These are phyloP conservation scores for Macrolepiota fuliginosa DNA, from an alignment of 768 basidiomycete genomes.

Conservation along the genomic window DNA sequence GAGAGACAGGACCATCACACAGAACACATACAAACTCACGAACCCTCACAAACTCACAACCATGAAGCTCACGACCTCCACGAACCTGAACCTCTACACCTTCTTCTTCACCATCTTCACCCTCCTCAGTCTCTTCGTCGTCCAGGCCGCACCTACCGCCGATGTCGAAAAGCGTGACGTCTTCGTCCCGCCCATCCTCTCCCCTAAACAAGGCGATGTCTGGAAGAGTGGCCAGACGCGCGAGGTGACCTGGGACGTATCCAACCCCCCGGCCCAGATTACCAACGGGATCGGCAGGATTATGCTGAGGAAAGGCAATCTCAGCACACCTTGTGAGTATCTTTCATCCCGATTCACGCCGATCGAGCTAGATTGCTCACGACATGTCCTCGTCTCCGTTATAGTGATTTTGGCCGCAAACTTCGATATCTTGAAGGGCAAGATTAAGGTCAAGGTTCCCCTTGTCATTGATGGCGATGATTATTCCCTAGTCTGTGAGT, in stretches of 20 bases:
- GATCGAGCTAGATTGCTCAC: neutral
- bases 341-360: neutral
- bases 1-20: neutral
- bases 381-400: slow-evolving; percentile 2
- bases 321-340: slow-evolving; percentile 29
- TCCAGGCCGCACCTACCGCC: slow-evolving; percentile 19
- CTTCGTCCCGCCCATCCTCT: slow-evolving; percentile 41
- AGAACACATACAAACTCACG: neutral
- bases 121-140: slow-evolving; percentile 14
- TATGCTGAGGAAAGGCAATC: slow-evolving; percentile 33
- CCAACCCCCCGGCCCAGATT: slow-evolving; percentile 40
- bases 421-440: slow-evolving; percentile 37
- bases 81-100: neutral
- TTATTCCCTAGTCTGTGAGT: slow-evolving; percentile 40
- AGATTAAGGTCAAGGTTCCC: slow-evolving; percentile 32
- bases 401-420: slow-evolving; percentile 28
- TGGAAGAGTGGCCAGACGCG: slow-evolving; percentile 40
- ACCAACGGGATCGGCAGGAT: slow-evolving; percentile 45
- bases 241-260: slow-evolving; percentile 46
- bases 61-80: slow-evolving; percentile 10
- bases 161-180: slow-evolving; percentile 39
- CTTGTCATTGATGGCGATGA: slow-evolving; percentile 28
- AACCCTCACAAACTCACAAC: neutral
- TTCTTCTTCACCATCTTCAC: slow-evolving; percentile 14
- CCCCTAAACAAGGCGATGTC: slow-evolving; percentile 30